Evolutionary conservation across 179 eudicot genomes (phyloP).

Genomic region (Pouteria campechiana): DNA sequence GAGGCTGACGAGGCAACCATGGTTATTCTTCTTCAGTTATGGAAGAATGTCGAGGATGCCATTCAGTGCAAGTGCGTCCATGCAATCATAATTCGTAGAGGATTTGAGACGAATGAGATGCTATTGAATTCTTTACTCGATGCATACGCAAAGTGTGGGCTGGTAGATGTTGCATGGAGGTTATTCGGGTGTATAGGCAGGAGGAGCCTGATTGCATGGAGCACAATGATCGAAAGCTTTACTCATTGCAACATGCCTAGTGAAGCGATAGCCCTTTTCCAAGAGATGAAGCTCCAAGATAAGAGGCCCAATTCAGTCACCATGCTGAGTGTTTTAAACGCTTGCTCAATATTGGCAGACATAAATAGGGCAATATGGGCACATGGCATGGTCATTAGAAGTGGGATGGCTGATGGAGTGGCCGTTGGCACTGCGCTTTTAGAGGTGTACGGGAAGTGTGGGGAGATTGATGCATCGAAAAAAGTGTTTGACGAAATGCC

Average conservation of each 20-base stretch:
- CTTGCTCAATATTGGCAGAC: conserved; percentile 52
- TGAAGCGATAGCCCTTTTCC: conserved; percentile 46
- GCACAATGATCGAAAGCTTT: conserved; percentile 75
- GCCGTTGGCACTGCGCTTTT: conserved; percentile 62
- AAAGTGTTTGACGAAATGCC: conserved; percentile 41
- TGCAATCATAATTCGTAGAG: conserved; percentile 22
- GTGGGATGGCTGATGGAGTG: conserved; percentile 36
- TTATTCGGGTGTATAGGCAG: conserved; percentile 24
- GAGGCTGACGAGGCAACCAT: conserved; percentile 67
- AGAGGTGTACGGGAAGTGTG: conserved; percentile 70
- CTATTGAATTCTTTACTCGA: conserved; percentile 55
- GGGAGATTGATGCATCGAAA: conserved; percentile 47
- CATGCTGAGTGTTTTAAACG: conserved; percentile 57
- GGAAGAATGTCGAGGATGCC: conserved; percentile 37
- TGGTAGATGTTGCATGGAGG: conserved; percentile 33
- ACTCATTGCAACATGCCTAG: conserved; percentile 69
- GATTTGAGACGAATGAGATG: conserved; percentile 42
- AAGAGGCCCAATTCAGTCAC: conserved; percentile 36
- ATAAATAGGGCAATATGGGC: conserved; percentile 41
- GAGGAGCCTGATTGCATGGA: conserved; percentile 56
- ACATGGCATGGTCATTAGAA: conserved; percentile 53
- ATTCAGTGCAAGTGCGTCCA: conserved; percentile 51
- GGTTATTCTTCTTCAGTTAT: conserved; percentile 52
- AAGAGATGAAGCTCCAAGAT: conserved; percentile 24
- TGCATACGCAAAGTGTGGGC: conserved; percentile 63